A percentile compares a stretch with the other conserved stretches of the same genome.
Conservation (phyloP, 1,284 basidiomycete species). For the Apiotrichum sp. region DNA sequence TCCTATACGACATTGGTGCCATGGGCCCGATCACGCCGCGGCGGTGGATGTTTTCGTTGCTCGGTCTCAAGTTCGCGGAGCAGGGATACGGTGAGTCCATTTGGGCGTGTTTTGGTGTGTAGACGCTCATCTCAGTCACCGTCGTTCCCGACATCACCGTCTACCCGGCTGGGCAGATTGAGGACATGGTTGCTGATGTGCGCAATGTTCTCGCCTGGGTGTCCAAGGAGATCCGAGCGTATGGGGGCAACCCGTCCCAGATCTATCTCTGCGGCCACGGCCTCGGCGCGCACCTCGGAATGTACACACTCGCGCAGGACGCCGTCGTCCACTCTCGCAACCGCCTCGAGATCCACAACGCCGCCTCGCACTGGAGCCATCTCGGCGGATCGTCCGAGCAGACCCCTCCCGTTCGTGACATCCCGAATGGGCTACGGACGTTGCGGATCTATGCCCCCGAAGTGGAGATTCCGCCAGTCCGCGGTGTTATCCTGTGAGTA, state of each 20-base stretch:
- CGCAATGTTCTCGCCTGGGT: slow-evolving; percentile 20
- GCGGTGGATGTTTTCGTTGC: slow-evolving; percentile 21
- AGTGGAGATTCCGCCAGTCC: slow-evolving; percentile 36
- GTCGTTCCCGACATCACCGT: slow-evolving; percentile 24
- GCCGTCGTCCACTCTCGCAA: slow-evolving; percentile 26
- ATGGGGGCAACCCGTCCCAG: slow-evolving; percentile 38
- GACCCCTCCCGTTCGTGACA: slow-evolving; percentile 3
- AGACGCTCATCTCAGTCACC: slow-evolving; percentile 9
- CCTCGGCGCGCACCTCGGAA: slow-evolving; percentile 40
- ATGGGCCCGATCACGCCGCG: slow-evolving; percentile 17
- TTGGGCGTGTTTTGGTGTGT: neutral
- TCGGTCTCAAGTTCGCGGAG: slow-evolving; percentile 20
- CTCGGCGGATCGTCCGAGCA: slow-evolving; percentile 3
- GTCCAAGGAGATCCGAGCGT: slow-evolving; percentile 11
- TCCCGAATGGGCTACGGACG: slow-evolving; percentile 18
- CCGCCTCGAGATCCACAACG: slow-evolving; percentile 17
- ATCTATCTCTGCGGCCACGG: slow-evolving; percentile 46
- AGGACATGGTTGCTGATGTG: slow-evolving; percentile 21
- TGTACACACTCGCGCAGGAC: slow-evolving; percentile 38
- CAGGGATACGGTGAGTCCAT: slow-evolving; percentile 23
- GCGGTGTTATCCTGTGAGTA: slow-evolving; percentile 39
- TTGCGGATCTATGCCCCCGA: slow-evolving; percentile 44
- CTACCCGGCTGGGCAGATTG: slow-evolving; percentile 21
- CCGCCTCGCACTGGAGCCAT: slow-evolving; percentile 12
- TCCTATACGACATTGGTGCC: slow-evolving; percentile 25